Conservation (phyloP, 2,329 filamentous ascomycete genomes). For the Pseudocercospora crystallina region DNA sequence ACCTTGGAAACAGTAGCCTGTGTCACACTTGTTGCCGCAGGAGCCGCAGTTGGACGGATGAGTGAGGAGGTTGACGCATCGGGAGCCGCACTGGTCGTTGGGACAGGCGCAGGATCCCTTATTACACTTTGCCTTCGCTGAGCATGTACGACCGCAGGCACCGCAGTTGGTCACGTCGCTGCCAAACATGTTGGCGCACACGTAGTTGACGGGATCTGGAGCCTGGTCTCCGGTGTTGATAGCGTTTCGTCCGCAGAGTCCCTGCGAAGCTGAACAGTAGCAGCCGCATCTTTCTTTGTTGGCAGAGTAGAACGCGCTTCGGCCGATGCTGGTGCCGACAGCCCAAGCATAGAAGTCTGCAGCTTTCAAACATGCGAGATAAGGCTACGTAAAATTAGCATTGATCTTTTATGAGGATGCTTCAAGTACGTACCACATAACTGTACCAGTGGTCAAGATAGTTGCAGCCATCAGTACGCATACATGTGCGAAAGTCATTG, state of each 20-base stretch:
- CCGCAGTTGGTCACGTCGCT: constrained; percentile 10
- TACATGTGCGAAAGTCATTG: neutral
- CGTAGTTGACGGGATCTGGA: too few relatives aligned
- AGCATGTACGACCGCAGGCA: constrained; percentile 11
- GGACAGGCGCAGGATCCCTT: constrained; percentile 9
- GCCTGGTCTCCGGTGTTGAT: too few relatives aligned
- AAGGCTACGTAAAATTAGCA: too few relatives aligned
- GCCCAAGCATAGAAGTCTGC: constrained; percentile 11
- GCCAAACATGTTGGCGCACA: constrained; percentile 6
- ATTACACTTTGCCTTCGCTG: constrained; percentile 1
- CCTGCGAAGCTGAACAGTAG: constrained; percentile 2
- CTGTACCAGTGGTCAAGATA: constrained; percentile 4
- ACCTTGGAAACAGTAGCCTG: constrained; percentile 8
- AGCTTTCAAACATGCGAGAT: constrained; percentile 1
- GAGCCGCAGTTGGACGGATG: constrained; percentile 10
- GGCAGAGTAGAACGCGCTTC: neutral
- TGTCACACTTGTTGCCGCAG: constrained; percentile 8
- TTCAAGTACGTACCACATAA: too few relatives aligned
- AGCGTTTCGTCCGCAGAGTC: constrained; percentile 1
- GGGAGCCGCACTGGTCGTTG: constrained; percentile 6
- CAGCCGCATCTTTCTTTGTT: constrained; percentile 10
- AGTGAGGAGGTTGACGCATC: constrained; percentile 3
- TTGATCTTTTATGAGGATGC: too few relatives aligned
- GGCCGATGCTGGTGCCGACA: neutral
- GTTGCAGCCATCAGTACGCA: constrained; percentile 1